Evolutionary conservation across 345 rosid species (phyloP), one percentile per base, ranked within the genome.

Genomic region (Eucalyptus guilfoylei): DNA sequence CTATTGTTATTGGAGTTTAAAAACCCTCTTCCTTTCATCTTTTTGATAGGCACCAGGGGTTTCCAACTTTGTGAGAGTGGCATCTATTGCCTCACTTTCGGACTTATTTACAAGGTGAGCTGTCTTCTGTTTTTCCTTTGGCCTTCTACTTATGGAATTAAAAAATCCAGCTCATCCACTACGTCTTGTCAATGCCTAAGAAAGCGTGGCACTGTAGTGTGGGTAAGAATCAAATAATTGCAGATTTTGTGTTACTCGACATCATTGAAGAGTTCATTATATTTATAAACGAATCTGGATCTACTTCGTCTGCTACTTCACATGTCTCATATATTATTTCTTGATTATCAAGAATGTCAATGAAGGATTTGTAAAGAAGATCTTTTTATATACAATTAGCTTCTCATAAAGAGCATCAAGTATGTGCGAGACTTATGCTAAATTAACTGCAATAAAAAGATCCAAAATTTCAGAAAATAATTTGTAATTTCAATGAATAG

Each of bases 1-100:
- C 47, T 40, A 5, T 76, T 40, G 47, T 23, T 90, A 76, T 34
- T 21, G 47, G 47, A 76, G 47, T 76, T 76, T 10, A 76, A 76
- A 40, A 76, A 76, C 47, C 15, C 47, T 87, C 88, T 91, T 47
- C 34, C 40, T 62, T 89, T 26, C 55, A 55, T 62, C 91, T 89
- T 90, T 92, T 48, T 44, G 90, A 76, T 92, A 97, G 99, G 91
- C 93, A 87, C 94, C 96, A 23, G 92, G 87, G 87, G 93, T 95
- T 90, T 94, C 97, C 94, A 95, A 93, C 88, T 91, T 96, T 91
- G 95, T 96, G 49, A 96, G 93, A 93, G 97, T 95, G 92, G 97
- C 99, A 93, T 93, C 94, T 72, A 95, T 96, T 92, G 91, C 93
- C 42, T 92, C 99, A 60, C 91, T 96, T 87, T 92, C 95, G 58